Evolutionary conservation across 257 asterid genomes (phyloP).

Genomic region (Penstemon newberryi): DNA sequence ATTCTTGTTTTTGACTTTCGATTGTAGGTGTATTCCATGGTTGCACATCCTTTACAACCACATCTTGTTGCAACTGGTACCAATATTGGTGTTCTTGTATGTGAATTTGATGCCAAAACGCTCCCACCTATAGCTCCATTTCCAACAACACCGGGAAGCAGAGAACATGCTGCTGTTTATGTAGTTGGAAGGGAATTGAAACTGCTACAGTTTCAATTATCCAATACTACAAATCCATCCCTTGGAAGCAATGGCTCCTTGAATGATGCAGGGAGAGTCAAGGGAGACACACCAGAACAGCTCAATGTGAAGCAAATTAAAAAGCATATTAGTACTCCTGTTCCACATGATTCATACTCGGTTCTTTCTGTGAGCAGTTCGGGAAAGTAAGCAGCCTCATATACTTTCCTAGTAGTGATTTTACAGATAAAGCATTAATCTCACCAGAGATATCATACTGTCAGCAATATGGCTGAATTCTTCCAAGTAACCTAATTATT

Average conservation of each 20-base stretch:
- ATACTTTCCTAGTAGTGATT: slow-evolving; percentile 10
- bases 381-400: slow-evolving; percentile 78
- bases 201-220: slow-evolving; percentile 84
- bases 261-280: slow-evolving; percentile 76
- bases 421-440: slow-evolving; percentile 16
- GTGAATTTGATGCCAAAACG: slow-evolving; percentile 91
- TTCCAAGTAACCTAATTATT: slow-evolving; percentile 1
- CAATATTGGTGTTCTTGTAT: slow-evolving; percentile 89
- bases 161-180: slow-evolving; percentile 94
- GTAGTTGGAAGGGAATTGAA: slow-evolving; percentile 89
- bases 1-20: slow-evolving; percentile 26
- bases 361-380: slow-evolving; percentile 98
- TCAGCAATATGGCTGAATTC: slow-evolving; percentile 9
- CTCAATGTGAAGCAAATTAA: slow-evolving; percentile 87
- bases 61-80: slow-evolving; percentile 99
- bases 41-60: slow-evolving; percentile 91
- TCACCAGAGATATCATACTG: slow-evolving; percentile 1
- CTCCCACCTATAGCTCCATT: slow-evolving; percentile 93
- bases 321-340: slow-evolving; percentile 94
- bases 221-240: slow-evolving; percentile 76
- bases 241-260: slow-evolving; percentile 94
- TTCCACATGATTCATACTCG: slow-evolving; percentile 95
- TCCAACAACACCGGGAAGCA: slow-evolving; percentile 77
- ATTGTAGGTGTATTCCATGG: slow-evolving; percentile 87
- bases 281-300: slow-evolving; percentile 90